Conservation (phyloP, 1,284 basidiomycete genomes). For the Thecaphora thlaspeos region DNA sequence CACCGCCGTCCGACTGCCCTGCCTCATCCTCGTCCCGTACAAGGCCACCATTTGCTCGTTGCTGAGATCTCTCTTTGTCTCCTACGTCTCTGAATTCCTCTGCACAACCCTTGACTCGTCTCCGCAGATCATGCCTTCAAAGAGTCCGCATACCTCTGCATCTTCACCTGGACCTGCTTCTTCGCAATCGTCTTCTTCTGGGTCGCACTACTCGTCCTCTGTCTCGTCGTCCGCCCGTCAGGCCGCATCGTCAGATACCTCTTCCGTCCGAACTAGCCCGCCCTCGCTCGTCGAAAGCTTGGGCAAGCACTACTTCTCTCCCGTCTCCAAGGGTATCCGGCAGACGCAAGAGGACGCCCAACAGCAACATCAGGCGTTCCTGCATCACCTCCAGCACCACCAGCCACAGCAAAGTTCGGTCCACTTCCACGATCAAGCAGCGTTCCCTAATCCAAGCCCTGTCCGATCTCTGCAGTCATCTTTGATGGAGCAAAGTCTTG, state of each 20-base stretch:
- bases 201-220: slow-evolving; percentile 31
- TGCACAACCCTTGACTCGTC: too few relatives aligned
- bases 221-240: slow-evolving; percentile 7
- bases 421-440: too few relatives aligned
- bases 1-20: too few relatives aligned
- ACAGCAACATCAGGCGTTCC: neutral
- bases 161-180: slow-evolving; percentile 32
- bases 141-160: slow-evolving; percentile 20
- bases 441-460: too few relatives aligned
- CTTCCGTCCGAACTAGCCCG: slow-evolving; percentile 2
- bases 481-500: too few relatives aligned
- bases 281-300: neutral
- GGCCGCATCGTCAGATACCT: neutral
- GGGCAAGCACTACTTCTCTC: neutral
- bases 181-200: slow-evolving; percentile 35
- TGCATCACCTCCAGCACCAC: neutral
- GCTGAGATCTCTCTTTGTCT: too few relatives aligned
- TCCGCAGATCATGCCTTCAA: slow-evolving; percentile 27
- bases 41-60: too few relatives aligned
- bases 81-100: too few relatives aligned
- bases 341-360: neutral
- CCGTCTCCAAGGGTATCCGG: neutral
- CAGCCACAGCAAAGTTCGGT: neutral
- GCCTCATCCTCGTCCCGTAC: too few relatives aligned
- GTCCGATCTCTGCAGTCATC: too few relatives aligned